phyloP scores from a whole-genome alignment of 257 asterid species.

The Galeopsis tetrahit region DNA sequence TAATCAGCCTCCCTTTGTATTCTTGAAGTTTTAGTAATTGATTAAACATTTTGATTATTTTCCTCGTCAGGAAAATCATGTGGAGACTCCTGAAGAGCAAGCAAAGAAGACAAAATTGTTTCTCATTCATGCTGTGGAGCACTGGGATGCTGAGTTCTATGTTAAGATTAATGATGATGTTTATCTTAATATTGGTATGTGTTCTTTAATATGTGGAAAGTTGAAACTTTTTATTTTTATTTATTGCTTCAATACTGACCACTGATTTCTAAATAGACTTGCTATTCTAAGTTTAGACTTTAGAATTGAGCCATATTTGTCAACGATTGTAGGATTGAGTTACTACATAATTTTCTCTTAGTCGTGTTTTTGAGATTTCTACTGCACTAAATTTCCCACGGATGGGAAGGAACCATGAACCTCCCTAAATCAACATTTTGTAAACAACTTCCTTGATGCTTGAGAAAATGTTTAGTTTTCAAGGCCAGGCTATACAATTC shows the following conservation, averaged over 20 bases:
- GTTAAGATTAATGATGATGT: slow-evolving; percentile 83
- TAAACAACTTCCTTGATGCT: neutral
- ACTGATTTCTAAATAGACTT: neutral
- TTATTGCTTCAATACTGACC: neutral
- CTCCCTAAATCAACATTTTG: slow-evolving; percentile 9
- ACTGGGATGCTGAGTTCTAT: slow-evolving; percentile 91
- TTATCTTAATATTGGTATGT: slow-evolving; percentile 76
- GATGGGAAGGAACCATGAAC: slow-evolving; percentile 4
- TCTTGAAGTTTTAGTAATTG: slow-evolving; percentile 16
- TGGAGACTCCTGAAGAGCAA: slow-evolving; percentile 65
- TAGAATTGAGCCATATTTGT: neutral
- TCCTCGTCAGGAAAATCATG: slow-evolving; percentile 62
- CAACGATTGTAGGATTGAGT: neutral
- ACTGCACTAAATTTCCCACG: neutral
- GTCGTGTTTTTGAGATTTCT: slow-evolving; percentile 8
- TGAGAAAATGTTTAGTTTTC: slow-evolving; percentile 18
- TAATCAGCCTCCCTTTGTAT: neutral
- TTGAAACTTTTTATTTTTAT: slow-evolving; percentile 5
- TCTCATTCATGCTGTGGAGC: slow-evolving; percentile 73
- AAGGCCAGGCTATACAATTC: neutral
- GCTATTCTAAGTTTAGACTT: slow-evolving; percentile 3
- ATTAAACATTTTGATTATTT: slow-evolving; percentile 23
- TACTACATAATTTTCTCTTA: neutral
- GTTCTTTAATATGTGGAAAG: slow-evolving; percentile 16
- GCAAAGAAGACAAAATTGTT: slow-evolving; percentile 72